Base-by-base conservation (phyloP, 2,329 filamentous ascomycete genomes). In the Nectriaceae sp. region DNA sequence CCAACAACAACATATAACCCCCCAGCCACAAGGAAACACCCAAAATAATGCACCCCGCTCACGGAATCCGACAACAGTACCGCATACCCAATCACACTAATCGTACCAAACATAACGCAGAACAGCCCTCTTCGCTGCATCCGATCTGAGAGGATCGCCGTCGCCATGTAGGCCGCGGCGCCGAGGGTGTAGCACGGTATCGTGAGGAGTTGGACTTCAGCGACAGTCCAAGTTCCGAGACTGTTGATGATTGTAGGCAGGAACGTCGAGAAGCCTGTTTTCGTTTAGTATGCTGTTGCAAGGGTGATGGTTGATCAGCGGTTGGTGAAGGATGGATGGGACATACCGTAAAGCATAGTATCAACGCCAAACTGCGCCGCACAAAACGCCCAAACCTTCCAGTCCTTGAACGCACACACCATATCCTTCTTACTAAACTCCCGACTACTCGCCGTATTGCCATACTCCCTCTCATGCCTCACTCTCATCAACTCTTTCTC, bases 181-280 rank as follows among this genome's bases (percentile, higher is more conserved):
- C 88, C 89, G 4, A 90, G 66, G 4, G 83, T 82, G 64, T 92
- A 92, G 67, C 87, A 90, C 0, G 89, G 89, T 40, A 93, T 87
- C 0, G 89, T 92, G 26, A 92, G 77, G 24, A 89, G 81, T 65
- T 92, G 88, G 5, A 89, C 81, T 61, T 88, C 76, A 0, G 87
- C 80, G 0, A 74, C 73, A 0, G 80, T 76, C 74, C 87, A 89
- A 11, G 59, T 50, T 3, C 87, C 85, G 43, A 92, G 79, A 4
- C 79, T 83, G 36, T 81, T 75, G 65, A 93, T 90, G 55, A 93
- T 92, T 4, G 87, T 90, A 0, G 89, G 89, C 38, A 93, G 70
- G 63, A 92, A 92, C 0, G 87, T 90, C 42, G 83, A 87, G 66
- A 84, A 91, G 4, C 88, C 87, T 77, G 20, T 3, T 3, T 3